Evolutionary conservation across 352 stramenopile genomes (phyloP).

Genomic region (Phytopythium mirpurense): DNA sequence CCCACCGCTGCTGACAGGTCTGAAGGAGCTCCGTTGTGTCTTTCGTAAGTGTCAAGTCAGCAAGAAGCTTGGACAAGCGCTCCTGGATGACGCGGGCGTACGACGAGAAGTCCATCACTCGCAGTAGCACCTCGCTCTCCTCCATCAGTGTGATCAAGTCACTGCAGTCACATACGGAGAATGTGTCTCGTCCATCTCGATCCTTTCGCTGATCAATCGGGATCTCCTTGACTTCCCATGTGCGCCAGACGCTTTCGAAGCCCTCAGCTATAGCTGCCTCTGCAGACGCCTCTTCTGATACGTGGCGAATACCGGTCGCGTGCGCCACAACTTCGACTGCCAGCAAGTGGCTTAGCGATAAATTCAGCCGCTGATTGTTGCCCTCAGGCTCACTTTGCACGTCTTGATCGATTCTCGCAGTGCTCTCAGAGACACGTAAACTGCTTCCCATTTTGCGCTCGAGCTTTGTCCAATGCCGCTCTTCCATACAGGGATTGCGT

Average conservation of each 20-base stretch:
- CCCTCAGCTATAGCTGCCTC: constrained; percentile 57
- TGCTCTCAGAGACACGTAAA: constrained; percentile 11
- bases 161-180: constrained; percentile 47
- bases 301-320: constrained; percentile 42
- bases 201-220: constrained; percentile 41
- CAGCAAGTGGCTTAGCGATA: constrained; percentile 48
- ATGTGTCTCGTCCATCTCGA: constrained; percentile 46
- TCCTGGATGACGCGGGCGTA: constrained; percentile 54
- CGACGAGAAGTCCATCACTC: constrained; percentile 67
- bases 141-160: constrained; percentile 57
- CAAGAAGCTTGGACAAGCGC: constrained; percentile 36
- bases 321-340: constrained; percentile 36
- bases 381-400: neutral
- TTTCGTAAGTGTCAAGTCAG: constrained; percentile 41
- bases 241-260: constrained; percentile 48
- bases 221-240: constrained; percentile 60
- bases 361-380: constrained; percentile 16
- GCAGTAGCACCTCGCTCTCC: constrained; percentile 66
- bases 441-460: constrained; percentile 62
- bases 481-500: constrained; percentile 45
- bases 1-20: constrained; percentile 60
- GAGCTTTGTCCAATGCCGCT: constrained; percentile 68
- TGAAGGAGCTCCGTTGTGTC: constrained; percentile 48
- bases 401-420: neutral
- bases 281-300: constrained; percentile 63